Evolutionary conservation across 768 basidiomycete genomes (phyloP).

Genomic region (Leccinum subtestaceum): DNA sequence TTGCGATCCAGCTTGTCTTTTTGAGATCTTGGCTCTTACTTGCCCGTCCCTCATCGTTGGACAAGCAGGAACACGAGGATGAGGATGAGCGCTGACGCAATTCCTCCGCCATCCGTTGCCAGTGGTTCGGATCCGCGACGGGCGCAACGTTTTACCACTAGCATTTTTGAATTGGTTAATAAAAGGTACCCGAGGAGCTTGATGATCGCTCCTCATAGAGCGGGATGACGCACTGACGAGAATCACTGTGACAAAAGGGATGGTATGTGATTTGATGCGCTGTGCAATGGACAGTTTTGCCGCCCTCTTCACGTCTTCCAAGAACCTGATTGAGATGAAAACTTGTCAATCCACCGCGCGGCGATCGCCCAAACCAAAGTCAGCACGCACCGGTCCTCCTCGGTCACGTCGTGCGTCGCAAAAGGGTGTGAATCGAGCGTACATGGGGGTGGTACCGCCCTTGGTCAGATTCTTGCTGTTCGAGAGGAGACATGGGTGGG

Average conservation of each 20-base stretch:
- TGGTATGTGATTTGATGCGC: conserved; percentile 29
- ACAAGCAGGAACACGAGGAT: background rate
- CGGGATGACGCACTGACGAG: conserved; percentile 16
- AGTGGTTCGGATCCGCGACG: conserved; percentile 17
- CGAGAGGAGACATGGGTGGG: conserved; percentile 29
- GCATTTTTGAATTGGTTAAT: no score
- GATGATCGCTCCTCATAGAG: no score
- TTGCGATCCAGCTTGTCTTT: background rate
- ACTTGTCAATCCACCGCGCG: background rate
- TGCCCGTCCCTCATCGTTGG: background rate
- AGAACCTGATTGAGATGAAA: conserved; percentile 29
- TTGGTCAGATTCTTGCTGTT: conserved; percentile 29
- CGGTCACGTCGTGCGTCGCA: conserved; percentile 43
- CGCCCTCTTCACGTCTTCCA: conserved; percentile 36
- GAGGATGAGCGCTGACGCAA: conserved; percentile 9
- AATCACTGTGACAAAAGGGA: conserved; percentile 30
- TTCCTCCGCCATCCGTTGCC: conserved; percentile 13
- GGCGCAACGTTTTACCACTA: conserved; percentile 17
- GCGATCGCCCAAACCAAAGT: no score
- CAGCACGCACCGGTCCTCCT: conserved; percentile 41
- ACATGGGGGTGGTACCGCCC: conserved; percentile 41
- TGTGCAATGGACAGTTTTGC: conserved; percentile 36
- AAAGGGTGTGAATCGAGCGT: conserved; percentile 46
- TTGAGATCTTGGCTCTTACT: background rate
- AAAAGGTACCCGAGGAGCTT: no score